These are phyloP conservation scores for Firmiana major DNA, from an alignment of 345 rosid genomes.

Conservation along the genomic window DNA sequence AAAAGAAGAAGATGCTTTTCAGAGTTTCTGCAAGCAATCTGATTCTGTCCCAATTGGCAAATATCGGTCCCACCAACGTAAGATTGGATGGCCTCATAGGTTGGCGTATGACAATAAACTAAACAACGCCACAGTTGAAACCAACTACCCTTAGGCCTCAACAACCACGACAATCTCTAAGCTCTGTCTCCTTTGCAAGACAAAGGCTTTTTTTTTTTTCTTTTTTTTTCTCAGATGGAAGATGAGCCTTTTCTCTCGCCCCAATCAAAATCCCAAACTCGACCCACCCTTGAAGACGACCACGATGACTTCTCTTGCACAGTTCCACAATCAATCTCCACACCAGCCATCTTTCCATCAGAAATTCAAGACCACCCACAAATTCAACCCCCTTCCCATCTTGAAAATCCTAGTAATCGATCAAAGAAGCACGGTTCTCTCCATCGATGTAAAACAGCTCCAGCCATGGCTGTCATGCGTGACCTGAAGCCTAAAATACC, in stretches of 20 bases:
- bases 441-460: conserved; percentile 73
- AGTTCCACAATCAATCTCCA: conserved; percentile 39
- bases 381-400: conserved; percentile 5
- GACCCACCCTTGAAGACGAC: neutral
- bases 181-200: neutral
- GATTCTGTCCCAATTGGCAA: neutral
- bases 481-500: conserved; percentile 33
- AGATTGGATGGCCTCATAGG: neutral
- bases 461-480: conserved; percentile 66
- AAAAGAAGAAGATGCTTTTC: neutral
- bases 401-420: neutral
- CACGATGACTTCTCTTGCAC: conserved; percentile 22
- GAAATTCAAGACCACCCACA: conserved; percentile 31
- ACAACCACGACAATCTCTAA: conserved; percentile 2
- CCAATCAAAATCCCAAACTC: conserved; percentile 5
- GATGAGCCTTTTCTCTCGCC: conserved; percentile 15
- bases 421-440: conserved; percentile 39
- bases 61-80: neutral
- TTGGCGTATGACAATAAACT: neutral
- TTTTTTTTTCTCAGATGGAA: conserved; percentile 3
- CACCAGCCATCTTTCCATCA: conserved; percentile 29
- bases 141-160: neutral
- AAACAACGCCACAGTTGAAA: neutral
- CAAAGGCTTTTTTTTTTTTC: neutral
- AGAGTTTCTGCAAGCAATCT: neutral